phyloP scores from a whole-genome alignment of 257 asterid species.

The Linderniella brevidens region DNA sequence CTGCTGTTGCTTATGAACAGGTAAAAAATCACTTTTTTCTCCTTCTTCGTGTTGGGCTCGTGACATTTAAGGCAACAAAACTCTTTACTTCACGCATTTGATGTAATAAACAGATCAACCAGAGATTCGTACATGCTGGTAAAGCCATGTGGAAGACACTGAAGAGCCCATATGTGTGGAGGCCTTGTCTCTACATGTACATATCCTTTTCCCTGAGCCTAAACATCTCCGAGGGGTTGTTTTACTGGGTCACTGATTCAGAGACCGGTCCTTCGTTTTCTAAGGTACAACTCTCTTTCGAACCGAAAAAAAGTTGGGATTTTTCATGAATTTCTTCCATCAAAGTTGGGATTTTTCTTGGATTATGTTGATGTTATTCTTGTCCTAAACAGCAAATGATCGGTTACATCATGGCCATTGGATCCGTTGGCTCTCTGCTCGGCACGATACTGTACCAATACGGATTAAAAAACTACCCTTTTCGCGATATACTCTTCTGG shows the following conservation, averaged over 20 bases:
- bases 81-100: no score
- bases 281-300: conserved; percentile 34
- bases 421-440: conserved; percentile 48
- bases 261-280: conserved; percentile 64
- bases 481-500: conserved; percentile 35
- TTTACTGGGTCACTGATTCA: conserved; percentile 86
- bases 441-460: conserved; percentile 48
- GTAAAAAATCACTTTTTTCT: conserved; percentile 21
- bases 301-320: conserved; percentile 1
- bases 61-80: conserved; percentile 3
- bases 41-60: conserved; percentile 12
- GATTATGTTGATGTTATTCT: no score
- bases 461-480: conserved; percentile 30
- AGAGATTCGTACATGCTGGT: conserved; percentile 55
- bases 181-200: conserved; percentile 89
- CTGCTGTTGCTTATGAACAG: conserved; percentile 41
- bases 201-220: conserved; percentile 58
- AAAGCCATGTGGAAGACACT: conserved; percentile 85
- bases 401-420: conserved; percentile 72
- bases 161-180: conserved; percentile 70
- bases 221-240: conserved; percentile 70
- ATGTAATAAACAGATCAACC: conserved; percentile 38
- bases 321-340: neutral
- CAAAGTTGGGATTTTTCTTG: neutral
- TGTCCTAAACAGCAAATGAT: conserved; percentile 43